phyloP scores from a whole-genome alignment of 31 red algal species.

The Asparagopsis taxiformis region DNA sequence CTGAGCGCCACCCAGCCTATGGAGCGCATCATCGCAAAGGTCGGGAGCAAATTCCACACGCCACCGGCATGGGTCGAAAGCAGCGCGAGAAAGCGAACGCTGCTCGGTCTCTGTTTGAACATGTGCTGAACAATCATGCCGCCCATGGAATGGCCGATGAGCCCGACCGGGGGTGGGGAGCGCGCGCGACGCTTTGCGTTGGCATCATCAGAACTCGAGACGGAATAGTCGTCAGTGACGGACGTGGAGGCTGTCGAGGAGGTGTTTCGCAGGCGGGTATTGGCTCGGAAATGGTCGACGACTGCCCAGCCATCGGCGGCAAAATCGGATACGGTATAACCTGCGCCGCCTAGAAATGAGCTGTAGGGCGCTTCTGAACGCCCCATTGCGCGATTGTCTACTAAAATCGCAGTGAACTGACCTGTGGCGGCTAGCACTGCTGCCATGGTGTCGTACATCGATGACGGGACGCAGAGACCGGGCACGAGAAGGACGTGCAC shows the following conservation, averaged over 20 bases:
- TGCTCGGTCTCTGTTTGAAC: slow-evolving; percentile 24
- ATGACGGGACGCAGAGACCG: slow-evolving; percentile 60
- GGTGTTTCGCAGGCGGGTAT: slow-evolving; percentile 9
- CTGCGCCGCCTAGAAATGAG: slow-evolving; percentile 6
- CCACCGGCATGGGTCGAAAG: slow-evolving; percentile 75
- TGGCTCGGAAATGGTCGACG: slow-evolving; percentile 45
- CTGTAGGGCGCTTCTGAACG: slow-evolving; percentile 33
- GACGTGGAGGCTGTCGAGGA: slow-evolving; percentile 1
- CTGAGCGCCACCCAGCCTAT: slow-evolving; percentile 37
- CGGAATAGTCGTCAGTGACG: neutral
- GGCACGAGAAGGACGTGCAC: slow-evolving; percentile 59
- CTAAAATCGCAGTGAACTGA: slow-evolving; percentile 45
- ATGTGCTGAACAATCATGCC: slow-evolving; percentile 69
- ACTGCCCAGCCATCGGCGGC: slow-evolving; percentile 72
- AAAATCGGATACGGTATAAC: slow-evolving; percentile 50
- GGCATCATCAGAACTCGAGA: neutral
- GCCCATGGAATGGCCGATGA: slow-evolving; percentile 80
- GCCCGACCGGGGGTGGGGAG: slow-evolving; percentile 27
- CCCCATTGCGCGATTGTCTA: slow-evolving; percentile 75
- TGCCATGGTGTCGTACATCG: slow-evolving; percentile 62
- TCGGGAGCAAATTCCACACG: slow-evolving; percentile 65
- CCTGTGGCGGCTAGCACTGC: slow-evolving; percentile 32
- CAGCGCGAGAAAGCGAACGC: slow-evolving; percentile 46
- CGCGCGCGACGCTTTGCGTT: neutral
- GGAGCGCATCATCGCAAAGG: slow-evolving; percentile 15